These are phyloP conservation scores for Pseudogymnoascus sp. DNA, from an alignment of 2,329 filamentous ascomycete genomes.

Conservation along the genomic window DNA sequence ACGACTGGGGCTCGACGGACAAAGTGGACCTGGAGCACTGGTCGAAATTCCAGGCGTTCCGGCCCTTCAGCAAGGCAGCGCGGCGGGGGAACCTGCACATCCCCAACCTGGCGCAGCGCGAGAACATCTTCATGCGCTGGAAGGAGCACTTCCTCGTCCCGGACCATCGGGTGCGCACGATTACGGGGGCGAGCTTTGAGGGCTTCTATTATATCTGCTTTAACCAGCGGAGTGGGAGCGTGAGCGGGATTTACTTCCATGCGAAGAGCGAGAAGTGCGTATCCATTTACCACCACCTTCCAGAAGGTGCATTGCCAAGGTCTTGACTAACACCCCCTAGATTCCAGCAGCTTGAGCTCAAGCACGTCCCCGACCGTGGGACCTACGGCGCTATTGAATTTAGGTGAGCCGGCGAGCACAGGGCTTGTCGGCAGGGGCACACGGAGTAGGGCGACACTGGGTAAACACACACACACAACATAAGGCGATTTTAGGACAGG, in stretches of 20 bases:
- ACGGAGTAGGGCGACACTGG: not conserved
- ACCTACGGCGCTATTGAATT: slow-evolving; percentile 86
- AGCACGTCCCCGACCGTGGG: slow-evolving; percentile 76
- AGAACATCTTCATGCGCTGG: slow-evolving; percentile 98
- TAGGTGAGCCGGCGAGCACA: slow-evolving; percentile 42
- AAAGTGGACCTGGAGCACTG: slow-evolving; percentile 91
- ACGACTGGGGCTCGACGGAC: slow-evolving; percentile 83
- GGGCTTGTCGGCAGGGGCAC: not conserved
- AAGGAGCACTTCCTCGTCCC: slow-evolving; percentile 97
- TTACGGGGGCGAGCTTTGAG: slow-evolving; percentile 91
- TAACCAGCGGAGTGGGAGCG: slow-evolving; percentile 77
- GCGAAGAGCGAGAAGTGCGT: slow-evolving; percentile 93
- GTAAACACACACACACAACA: not conserved
- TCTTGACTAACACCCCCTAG: slow-evolving; percentile 36
- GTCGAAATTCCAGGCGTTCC: slow-evolving; percentile 81
- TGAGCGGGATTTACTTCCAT: slow-evolving; percentile 96
- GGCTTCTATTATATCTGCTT: slow-evolving; percentile 99
- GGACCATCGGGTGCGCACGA: slow-evolving; percentile 83
- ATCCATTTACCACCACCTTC: not conserved
- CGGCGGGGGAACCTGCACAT: slow-evolving; percentile 50
- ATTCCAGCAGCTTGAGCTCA: slow-evolving; percentile 86
- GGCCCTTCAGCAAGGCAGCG: slow-evolving; percentile 56
- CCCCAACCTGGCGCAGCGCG: slow-evolving; percentile 67
- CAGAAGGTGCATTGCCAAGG: not conserved
- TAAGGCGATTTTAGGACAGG: not conserved